Evolutionary conservation across 257 asterid species (phyloP), one percentile per base, ranked within the genome.

Genomic region (Solanum ossicruentum): DNA sequence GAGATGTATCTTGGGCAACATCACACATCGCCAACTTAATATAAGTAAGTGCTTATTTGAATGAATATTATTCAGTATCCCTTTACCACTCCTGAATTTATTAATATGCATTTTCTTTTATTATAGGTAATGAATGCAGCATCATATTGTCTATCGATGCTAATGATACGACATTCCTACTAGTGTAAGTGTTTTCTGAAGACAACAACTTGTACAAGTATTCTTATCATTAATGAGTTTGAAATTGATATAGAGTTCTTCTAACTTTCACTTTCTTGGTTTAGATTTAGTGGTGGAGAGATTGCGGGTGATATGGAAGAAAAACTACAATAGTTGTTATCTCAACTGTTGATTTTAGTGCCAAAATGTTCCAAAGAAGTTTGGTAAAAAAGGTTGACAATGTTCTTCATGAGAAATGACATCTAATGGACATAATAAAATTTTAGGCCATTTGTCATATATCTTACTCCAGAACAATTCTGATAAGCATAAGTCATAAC

Each of bases 401-500:
- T 23, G 98, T 94, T 79, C 94, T 97, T 90, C 99, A 95, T 89
- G 18, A 95, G 87, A 88, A 95, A 95, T 2, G 99, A 96, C 82
- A 88, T 94, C 98, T 97, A 95, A 1, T 98, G 98, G 21, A 97
- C 93, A 17, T 97, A 97, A 86, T 97, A 97, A 83, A 94, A 96
- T 90, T 97, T 97, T 90, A 97, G 88, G 55, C 98, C 97, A 56
- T 93, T 88, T 6, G 98, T 95, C 98, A 95, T 95, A 86, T 97
- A 97, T 87, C 98, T 92, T 87, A 97, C 98, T 75, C 98, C 97
- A 5, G 97, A 94, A 65, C 98, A 94, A 84, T 92, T 93, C 85
- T 88, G 87, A 84, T 97, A 97, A 82, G 98, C 98, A 86, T 97
- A 98, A 78, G 98, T 95, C 99, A 97, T 91, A 75, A 97, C 97